phyloP scores from a whole-genome alignment of 73 alveolate species.

The Paramecium bursaria region DNA sequence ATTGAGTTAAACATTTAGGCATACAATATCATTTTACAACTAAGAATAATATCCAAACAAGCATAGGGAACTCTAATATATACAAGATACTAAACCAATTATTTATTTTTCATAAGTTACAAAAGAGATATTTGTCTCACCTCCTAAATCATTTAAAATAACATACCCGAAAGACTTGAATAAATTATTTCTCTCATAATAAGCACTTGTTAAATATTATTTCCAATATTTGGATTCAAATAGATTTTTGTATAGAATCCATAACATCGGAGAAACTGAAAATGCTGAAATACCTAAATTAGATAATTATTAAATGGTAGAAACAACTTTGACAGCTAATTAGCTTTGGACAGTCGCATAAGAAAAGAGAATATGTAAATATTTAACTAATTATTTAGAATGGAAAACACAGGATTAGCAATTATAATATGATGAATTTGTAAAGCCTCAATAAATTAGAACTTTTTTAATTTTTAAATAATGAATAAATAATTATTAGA shows the following conservation, averaged over 20 bases:
- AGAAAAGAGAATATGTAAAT: conserved; percentile 26
- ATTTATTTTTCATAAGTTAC: conserved; percentile 7
- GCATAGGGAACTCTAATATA: conserved; percentile 18
- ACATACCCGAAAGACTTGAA: conserved; percentile 45
- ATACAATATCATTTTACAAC: conserved; percentile 13
- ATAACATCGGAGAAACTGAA: conserved; percentile 32
- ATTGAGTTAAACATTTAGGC: conserved; percentile 30
- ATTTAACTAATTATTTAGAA: background rate
- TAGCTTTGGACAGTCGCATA: conserved; percentile 24
- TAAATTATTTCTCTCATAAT: conserved; percentile 13
- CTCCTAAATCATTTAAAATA: conserved; percentile 38
- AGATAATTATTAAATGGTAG: conserved; percentile 1
- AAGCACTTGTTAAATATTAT: conserved; percentile 37
- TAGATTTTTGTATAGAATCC: conserved; percentile 21
- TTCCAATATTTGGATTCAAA: background rate
- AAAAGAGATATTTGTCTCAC: conserved; percentile 3
- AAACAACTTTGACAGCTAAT: conserved; percentile 42
- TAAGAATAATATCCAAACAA: conserved; percentile 11
- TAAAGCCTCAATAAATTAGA: background rate
- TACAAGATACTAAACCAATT: conserved; percentile 24
- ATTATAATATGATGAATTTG: background rate
- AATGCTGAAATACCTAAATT: conserved; percentile 4
- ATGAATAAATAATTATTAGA: background rate
- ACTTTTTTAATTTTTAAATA: background rate
- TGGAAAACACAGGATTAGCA: conserved; percentile 9